Base-by-base conservation (phyloP, 257 asterid species). In the Paraleonurus japonicus region DNA sequence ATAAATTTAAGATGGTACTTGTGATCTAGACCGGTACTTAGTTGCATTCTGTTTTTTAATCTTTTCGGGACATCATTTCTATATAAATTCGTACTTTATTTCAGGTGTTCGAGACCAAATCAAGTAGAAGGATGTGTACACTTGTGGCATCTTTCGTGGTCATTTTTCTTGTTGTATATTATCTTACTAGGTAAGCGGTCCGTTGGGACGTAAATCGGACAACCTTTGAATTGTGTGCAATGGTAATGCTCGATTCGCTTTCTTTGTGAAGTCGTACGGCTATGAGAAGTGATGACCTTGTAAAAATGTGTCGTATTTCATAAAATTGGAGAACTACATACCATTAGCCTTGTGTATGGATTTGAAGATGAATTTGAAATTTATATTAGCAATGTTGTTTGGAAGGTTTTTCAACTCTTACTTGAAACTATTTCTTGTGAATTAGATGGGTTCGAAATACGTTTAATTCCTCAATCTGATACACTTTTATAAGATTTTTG, bases 31-130 rank as follows among this genome's bases (percentile, higher is more conserved):
- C 26, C 16, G 37, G 30, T 50, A 32, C 35, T 51, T 59, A 11
- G 19, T 2, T 24, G 58, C 51, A 50, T 32, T 62, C 1, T 2
- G 3, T 27, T 53, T 37, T 6, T 23, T 32, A 15, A 0, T 2
- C 41, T 72, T 43, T 53, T 60, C 15, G 51, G 12, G 72, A 61
- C 17, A 39, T 17, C 5, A 61, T 39, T 69, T 32, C 28, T n/a
- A 33, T 67, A 19, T 73, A 23, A 39, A 20, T 19, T 57, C 10
- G 27, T 67, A 6, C 51, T 73, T 35, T 17, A 70, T 54, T 66
- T 15, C 84, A 94, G 97, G 99, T 90, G 59, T 94, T 94, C 17
- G 97, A 91, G 91, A 88, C 96, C 33, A 94, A 94, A 80, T 94
- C 99, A 72, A 88, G 90, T 89, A 78, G 90, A 78, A 83, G 89